Evolutionary conservation across 305 asterid species (phyloP), one percentile per base, ranked within the genome.

Genomic region (Fraxinus baroniana): DNA sequence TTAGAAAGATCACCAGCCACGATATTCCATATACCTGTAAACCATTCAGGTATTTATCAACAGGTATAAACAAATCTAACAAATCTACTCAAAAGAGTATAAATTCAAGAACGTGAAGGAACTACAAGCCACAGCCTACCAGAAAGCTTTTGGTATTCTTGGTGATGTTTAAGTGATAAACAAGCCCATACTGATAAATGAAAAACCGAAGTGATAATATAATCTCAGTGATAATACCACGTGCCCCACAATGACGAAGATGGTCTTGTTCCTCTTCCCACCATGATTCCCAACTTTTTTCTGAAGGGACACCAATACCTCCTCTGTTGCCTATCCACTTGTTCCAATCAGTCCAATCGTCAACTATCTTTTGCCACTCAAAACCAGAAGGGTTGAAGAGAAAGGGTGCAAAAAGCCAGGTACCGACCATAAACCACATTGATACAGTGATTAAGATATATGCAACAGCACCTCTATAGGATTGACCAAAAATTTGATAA

Each of bases 221-320:
- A 37, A 94, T 94, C 89, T 94, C 98, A 32, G 93, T 88, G 44
- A 89, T 72, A 78, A 88, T 90, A 77, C 98, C 98, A 36, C 97
- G 97, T 80, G 86, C 85, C 78, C 97, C 98, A 49, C 97, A 90
- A 80, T 92, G 93, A 68, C 91, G 95, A 83, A 94, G 97, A 90
- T 93, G 98, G 78, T 94, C 97, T 88, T 93, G 98, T 86, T 94
- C 98, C 91, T 94, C 97, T 72, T 94, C 97, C 98, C 98, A 94
- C 98, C 98, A 94, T 78, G 98, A 94, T 88, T 94, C 98, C 98
- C 98, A 94, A 89, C 98, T 94, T 84, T 93, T 94, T 89, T 89
- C 97, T 0, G 98, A 91, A 77, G 93, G 95, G 32, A 94, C 98
- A 85, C 98, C 98, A 77, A 94, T 94, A 85, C 98, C 98, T 76